Evolutionary conservation across 441 rosid genomes (phyloP).

Genomic region (Iberis amara): DNA sequence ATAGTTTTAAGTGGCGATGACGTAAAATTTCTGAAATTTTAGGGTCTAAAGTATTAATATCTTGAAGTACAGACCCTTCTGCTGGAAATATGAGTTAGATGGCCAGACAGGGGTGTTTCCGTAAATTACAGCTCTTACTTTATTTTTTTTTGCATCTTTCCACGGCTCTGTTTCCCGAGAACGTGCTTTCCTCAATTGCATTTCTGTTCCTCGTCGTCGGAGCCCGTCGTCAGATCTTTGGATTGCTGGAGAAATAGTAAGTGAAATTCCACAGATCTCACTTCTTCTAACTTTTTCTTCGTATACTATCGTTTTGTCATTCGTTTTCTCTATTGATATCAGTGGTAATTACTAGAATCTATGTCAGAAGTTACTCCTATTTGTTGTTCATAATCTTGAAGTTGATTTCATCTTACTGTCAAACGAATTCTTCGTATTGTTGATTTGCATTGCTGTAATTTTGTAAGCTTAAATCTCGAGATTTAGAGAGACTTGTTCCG

Average conservation of each 20-base stretch:
- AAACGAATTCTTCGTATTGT: not conserved
- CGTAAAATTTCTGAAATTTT: not conserved
- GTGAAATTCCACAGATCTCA: constrained; percentile 22
- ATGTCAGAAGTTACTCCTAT: constrained; percentile 7
- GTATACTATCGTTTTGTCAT: not conserved
- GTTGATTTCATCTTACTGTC: constrained; percentile 1
- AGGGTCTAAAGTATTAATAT: not conserved
- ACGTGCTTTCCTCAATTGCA: constrained; percentile 31
- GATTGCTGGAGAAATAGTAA: constrained; percentile 17
- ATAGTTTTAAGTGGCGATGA: not conserved
- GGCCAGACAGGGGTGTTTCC: constrained; percentile 13
- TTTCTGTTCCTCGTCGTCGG: constrained; percentile 31
- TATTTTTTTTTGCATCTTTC: not conserved
- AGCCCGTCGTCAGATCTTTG: constrained; percentile 28
- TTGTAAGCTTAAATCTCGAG: constrained; percentile 7
- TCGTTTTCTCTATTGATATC: constrained; percentile 17
- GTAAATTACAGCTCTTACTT: constrained; percentile 15
- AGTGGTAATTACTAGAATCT: constrained; percentile 3
- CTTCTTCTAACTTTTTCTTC: constrained; percentile 12
- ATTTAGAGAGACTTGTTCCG: constrained; percentile 16
- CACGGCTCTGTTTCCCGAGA: constrained; percentile 19
- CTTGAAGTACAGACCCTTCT: not conserved
- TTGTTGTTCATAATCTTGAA: constrained; percentile 13
- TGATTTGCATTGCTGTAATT: constrained; percentile 13
- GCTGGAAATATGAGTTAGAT: constrained; percentile 1